Percentiles rank a stretch among this genome's conserved stretches.
Evolutionary conservation across 129 eudicot species (phyloP).

Genomic region (Erigeron canadensis): DNA sequence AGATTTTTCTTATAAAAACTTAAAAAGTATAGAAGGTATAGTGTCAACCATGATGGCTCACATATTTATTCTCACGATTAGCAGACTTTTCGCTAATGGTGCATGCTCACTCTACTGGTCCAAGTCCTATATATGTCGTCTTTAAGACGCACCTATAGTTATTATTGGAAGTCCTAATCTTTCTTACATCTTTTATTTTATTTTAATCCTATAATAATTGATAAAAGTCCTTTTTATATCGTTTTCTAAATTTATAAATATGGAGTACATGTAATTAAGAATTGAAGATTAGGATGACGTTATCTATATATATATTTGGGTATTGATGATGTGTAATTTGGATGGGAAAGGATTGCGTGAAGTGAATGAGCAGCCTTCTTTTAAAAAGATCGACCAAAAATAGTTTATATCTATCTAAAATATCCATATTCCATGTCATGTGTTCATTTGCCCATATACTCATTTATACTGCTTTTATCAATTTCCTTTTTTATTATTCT

Average conservation of each 20-base stretch:
- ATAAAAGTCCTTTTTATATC: not conserved
- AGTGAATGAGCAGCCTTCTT: slow-evolving; percentile 18
- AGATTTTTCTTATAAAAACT: not conserved
- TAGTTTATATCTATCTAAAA: slow-evolving; percentile 24
- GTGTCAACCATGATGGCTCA: not conserved
- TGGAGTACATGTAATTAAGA: no score
- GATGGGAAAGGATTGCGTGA: slow-evolving; percentile 29
- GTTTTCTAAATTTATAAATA: no score
- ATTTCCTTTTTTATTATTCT: no score
- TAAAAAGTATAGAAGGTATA: not conserved
- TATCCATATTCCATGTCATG: not conserved
- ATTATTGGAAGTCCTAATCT: not conserved
- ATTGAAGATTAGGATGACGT: not conserved
- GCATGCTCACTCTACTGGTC: not conserved
- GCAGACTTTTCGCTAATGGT: not conserved
- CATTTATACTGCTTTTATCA: not conserved
- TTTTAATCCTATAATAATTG: no score
- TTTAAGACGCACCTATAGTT: not conserved
- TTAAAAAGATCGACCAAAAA: slow-evolving; percentile 24
- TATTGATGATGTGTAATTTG: slow-evolving; percentile 12
- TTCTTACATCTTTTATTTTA: not conserved
- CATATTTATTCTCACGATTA: not conserved
- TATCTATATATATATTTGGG: not conserved
- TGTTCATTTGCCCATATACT: slow-evolving; percentile 25
- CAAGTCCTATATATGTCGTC: slow-evolving; percentile 5